These are phyloP conservation scores for Aspergillus carlsbadensis DNA, from an alignment of 495 filamentous ascomycete species.

Conservation along the genomic window DNA sequence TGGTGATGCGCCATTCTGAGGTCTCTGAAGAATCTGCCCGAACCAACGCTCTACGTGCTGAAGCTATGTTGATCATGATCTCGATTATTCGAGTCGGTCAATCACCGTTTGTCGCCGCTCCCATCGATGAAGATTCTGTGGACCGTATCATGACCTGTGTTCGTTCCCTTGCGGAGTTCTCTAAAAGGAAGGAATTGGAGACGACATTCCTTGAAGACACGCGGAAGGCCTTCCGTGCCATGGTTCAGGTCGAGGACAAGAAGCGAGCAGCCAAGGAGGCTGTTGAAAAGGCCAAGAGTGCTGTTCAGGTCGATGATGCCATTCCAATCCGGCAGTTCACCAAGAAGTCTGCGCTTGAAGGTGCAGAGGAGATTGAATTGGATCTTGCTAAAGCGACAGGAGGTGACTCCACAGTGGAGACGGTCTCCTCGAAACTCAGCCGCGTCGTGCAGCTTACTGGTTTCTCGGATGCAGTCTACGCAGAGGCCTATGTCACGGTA, in stretches of 20 bases:
- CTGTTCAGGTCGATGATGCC: constrained; percentile 93
- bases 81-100: constrained; percentile 97
- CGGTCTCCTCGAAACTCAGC: constrained; percentile 89
- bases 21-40: constrained; percentile 83
- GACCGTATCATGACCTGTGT: constrained; percentile 98
- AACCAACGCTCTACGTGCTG: constrained; percentile 90
- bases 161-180: constrained; percentile 87
- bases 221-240: constrained; percentile 92
- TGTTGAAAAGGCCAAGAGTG: constrained; percentile 86
- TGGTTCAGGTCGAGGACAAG: constrained; percentile 97
- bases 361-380: constrained; percentile 78
- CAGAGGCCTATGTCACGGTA: constrained; percentile 96
- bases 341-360: constrained; percentile 86
- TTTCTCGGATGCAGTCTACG: constrained; percentile 98
- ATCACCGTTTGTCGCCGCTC: constrained; percentile 94
- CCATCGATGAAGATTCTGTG: constrained; percentile 96
- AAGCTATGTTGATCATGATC: constrained; percentile 99
- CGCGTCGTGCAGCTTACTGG: constrained; percentile 96
- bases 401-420: constrained; percentile 79
- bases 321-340: constrained; percentile 88
- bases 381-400: constrained; percentile 95
- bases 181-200: constrained; percentile 83
- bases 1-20: constrained; percentile 97
- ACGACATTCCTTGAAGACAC: constrained; percentile 94
- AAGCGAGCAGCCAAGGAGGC: constrained; percentile 91